Evolutionary conservation across 169 alveolate species (phyloP), one percentile per base, ranked within the genome.

Genomic region (Cyclospora cayetanensis): DNA sequence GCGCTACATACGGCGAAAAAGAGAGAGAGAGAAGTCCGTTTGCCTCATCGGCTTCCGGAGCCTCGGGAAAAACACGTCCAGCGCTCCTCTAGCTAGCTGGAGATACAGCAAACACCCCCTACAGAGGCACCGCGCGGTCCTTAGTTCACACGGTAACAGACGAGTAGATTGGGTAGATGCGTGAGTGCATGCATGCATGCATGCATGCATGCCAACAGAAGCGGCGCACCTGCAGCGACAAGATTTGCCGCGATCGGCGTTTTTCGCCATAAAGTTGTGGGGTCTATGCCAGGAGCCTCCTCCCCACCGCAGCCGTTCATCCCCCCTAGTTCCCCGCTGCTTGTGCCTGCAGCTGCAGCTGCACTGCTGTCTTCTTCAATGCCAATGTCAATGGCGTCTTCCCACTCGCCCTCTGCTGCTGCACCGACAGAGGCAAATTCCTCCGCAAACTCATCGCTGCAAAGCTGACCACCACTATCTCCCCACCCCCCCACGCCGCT

Each of bases 321-420:
- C 2, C 12, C 41, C 52, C 53, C 89, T n/a, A n/a, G n/a, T 7
- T 52, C 76, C 52, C 25, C 53, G 53, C 52, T 52, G 11, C 55
- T 34, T 29, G 89, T 29, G 22, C 53, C 70, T 29, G 43, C 89
- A 52, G 74, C 35, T 4, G 72, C 46, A 22, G 72, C 7, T 20
- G 29, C 70, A 52, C 53, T 34, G 27, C 76, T 5, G 0, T 50
- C 89, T 50, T 89, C 93, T 46, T 89, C 93, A 4, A 82, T 34
- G 20, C 90, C 90, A 50, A 89, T 52, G 5, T 89, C 93, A 35
- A 89, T 89, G 5, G 90, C 93, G 74, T 89, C 93, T 46, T 68
- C 76, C 93, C 93, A 89, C 46, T 89, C 93, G 25, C 74, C 89
- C 35, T 52, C 93, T 41, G 83, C 92, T 60, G 92, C 93, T 29